Conservation (phyloP, 108 stramenopile species). For the Pseudonitzschia multiseries region DNA sequence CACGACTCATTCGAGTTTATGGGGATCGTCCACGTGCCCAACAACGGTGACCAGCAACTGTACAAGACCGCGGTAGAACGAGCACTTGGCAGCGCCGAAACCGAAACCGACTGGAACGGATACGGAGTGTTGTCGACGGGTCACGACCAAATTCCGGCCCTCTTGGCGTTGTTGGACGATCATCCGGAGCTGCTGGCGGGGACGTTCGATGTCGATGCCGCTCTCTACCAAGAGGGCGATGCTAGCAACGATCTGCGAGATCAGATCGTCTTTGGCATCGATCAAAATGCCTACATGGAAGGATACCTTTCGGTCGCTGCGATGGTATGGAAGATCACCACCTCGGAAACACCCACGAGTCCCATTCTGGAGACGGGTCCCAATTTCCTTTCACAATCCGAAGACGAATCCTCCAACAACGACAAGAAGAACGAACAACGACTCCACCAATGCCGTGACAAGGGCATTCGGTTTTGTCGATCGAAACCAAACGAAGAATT, state of each 20-base stretch:
- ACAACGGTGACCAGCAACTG: not conserved
- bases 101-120: not conserved
- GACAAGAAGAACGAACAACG: not conserved
- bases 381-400: not conserved
- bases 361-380: not conserved
- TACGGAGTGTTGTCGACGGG: constrained; percentile 7
- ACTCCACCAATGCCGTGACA: not conserved
- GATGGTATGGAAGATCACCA: not conserved
- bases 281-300: constrained; percentile 17
- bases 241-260: not conserved
- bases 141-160: not conserved
- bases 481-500: not conserved
- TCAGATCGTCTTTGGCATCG: constrained; percentile 8
- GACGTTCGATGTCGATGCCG: not conserved
- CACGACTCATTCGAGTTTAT: not conserved
- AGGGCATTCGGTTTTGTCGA: not conserved
- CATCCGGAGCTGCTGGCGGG: constrained; percentile 3
- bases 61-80: not conserved
- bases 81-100: not conserved
- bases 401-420: not conserved
- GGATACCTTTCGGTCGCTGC: constrained; percentile 10
- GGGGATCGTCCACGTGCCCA: not conserved
- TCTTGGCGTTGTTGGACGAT: not conserved
- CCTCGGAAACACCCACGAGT: not conserved
- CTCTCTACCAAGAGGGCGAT: not conserved